phyloP scores from a whole-genome alignment of 495 filamentous ascomycete species.

The Aspergillus avenaceus region DNA sequence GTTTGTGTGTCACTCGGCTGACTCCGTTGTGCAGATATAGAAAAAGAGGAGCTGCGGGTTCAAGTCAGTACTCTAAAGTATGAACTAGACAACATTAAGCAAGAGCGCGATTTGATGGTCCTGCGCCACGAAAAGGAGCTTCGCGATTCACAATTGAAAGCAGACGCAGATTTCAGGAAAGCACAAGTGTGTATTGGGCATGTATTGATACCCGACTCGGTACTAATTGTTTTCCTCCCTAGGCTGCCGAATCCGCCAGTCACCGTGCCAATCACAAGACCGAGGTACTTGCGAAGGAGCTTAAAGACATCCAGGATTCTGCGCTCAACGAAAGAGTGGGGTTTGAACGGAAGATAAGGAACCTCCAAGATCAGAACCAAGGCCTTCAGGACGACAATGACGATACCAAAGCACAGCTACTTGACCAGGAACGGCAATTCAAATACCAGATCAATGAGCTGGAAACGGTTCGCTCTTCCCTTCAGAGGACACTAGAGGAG shows the following conservation, averaged over 20 bases:
- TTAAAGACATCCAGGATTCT: constrained; percentile 65
- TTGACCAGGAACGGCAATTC: constrained; percentile 64
- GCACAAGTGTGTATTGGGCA: constrained; percentile 66
- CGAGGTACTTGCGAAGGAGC: constrained; percentile 64
- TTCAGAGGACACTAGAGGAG: constrained; percentile 66
- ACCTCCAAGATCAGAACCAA: constrained; percentile 67
- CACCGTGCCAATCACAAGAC: constrained; percentile 65
- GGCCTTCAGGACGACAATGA: constrained; percentile 71
- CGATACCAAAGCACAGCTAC: constrained; percentile 66
- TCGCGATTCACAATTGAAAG: constrained; percentile 65
- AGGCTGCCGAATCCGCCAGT: constrained; percentile 65
- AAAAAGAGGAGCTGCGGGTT: constrained; percentile 64
- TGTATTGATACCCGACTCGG: neutral
- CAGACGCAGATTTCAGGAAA: constrained; percentile 78
- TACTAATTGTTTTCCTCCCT: constrained; percentile 11
- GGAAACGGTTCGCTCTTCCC: constrained; percentile 61
- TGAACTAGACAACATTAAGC: constrained; percentile 70
- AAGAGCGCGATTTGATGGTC: constrained; percentile 75
- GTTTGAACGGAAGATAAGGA: constrained; percentile 68
- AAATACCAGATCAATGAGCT: constrained; percentile 68
- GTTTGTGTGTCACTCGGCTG: constrained; percentile 2
- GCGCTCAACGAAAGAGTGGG: constrained; percentile 61
- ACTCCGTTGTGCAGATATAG: constrained; percentile 28
- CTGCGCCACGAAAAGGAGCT: constrained; percentile 80
- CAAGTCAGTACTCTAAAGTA: constrained; percentile 66